Base-by-base conservation (phyloP, 257 asterid species). In the Datura wrightii region DNA sequence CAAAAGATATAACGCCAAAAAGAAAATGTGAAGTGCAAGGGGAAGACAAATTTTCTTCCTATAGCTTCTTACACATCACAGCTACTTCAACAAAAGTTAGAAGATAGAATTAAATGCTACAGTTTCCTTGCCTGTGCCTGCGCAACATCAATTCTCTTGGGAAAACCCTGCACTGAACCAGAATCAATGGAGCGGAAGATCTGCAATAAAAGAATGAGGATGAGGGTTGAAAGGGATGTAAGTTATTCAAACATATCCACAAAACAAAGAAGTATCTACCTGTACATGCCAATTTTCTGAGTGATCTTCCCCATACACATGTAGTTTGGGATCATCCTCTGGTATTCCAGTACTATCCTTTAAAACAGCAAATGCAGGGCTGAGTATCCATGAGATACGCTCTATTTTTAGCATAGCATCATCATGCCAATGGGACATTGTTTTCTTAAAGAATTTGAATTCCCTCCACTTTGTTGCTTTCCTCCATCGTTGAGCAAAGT, bases 401-500 rank as follows among this genome's bases (percentile, higher is more conserved):
- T 96, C 99, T 70, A 96, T 91, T 90, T 91, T 93, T 83, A 96
- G 86, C 97, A 96, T 92, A 84, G 99, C 90, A 88, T 96, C 99
- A 89, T 96, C 99, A 86, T 91, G 85, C 99, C 98, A 96, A 24
- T 83, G 90, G 54, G 96, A 50, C 80, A 90, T 89, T 86, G 85
- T 88, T 87, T 93, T 96, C 90, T 86, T 93, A n/a, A 95, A 90
- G 6, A 94, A 87, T 83, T 94, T 90, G 89, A 94, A 95, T 84
- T 94, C 97, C 88, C 87, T 92, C 98, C 98, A 94, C 89, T 87
- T 94, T 67, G 98, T 94, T n/a, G 99, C 92, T 92, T 90, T 96
- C 53, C 93, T 92, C 99, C 99, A 96, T n/a, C 99, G 97, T 79
- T 96, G 98, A 82, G 97, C 98, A 90, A 96, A 96, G 91, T 96